Percentiles rank a stretch among this genome's conserved stretches.
phyloP scores from a whole-genome alignment of 495 filamentous ascomycete species.

The Aspergillus affinis region DNA sequence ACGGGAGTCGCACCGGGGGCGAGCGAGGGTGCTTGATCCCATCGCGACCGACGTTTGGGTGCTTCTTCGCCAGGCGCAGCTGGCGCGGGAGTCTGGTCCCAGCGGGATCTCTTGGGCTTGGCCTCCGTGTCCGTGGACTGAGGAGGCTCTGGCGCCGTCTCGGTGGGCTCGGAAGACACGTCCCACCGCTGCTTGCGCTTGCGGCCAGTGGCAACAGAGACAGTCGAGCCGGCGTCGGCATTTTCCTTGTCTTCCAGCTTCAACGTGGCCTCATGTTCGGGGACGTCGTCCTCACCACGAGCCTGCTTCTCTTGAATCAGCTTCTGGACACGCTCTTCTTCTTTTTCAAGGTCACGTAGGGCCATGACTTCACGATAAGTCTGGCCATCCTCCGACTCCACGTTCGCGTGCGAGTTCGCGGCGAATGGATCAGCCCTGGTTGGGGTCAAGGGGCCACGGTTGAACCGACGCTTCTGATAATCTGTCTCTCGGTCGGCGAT shows the following conservation, averaged over 20 bases:
- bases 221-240: constrained; percentile 66
- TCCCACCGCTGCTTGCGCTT: constrained; percentile 97
- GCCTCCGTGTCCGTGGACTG: constrained; percentile 53
- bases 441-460: constrained; percentile 77
- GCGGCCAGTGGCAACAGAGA: constrained; percentile 58
- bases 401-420: constrained; percentile 66
- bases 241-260: constrained; percentile 72
- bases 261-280: constrained; percentile 69
- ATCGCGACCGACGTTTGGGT: constrained; percentile 72
- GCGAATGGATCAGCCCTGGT: constrained; percentile 88
- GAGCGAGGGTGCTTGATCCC: constrained; percentile 78
- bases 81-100: constrained; percentile 82
- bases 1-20: constrained; percentile 67
- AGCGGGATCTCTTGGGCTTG: constrained; percentile 78
- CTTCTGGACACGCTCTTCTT: constrained; percentile 84
- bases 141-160: constrained; percentile 43
- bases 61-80: constrained; percentile 53
- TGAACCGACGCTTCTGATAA: constrained; percentile 93
- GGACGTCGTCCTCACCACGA: constrained; percentile 56
- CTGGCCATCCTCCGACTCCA: constrained; percentile 59
- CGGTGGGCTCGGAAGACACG: constrained; percentile 54
- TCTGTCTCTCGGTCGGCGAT: constrained; percentile 93
- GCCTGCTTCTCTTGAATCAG: constrained; percentile 76
- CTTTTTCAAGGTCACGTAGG: constrained; percentile 83
- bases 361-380: constrained; percentile 94